Percentiles rank a stretch among this genome's conserved stretches.
Evolutionary conservation across 208 protist species (phyloP).

Genomic region (Angomonas desouzai): DNA sequence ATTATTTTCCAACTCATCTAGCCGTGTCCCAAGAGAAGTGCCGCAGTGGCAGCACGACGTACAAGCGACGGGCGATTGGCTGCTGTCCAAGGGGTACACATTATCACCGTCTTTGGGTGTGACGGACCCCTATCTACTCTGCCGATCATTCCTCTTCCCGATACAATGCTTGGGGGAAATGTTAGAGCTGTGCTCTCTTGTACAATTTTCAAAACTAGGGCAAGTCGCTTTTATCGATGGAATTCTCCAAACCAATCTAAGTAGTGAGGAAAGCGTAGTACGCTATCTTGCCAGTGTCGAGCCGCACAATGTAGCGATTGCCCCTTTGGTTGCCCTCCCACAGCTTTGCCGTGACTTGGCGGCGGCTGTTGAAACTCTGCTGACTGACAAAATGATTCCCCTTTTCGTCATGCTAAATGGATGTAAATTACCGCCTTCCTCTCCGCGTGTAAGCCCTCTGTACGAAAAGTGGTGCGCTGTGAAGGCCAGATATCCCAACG

Average conservation of each 20-base stretch:
- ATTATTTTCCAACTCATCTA: neutral
- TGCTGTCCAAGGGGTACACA: too few relatives aligned
- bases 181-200: slow-evolving; percentile 57
- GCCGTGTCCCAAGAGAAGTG: neutral
- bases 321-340: slow-evolving; percentile 59
- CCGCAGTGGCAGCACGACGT: neutral
- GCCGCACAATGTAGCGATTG: slow-evolving; percentile 63
- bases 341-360: slow-evolving; percentile 62
- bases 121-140: slow-evolving; percentile 10
- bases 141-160: slow-evolving; percentile 64
- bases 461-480: slow-evolving; percentile 30
- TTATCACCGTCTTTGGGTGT: too few relatives aligned
- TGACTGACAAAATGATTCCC: slow-evolving; percentile 47
- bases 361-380: slow-evolving; percentile 46
- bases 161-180: slow-evolving; percentile 72
- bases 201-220: slow-evolving; percentile 41
- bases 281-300: slow-evolving; percentile 59
- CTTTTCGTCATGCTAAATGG: slow-evolving; percentile 22
- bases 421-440: too few relatives aligned
- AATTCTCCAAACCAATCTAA: slow-evolving; percentile 57
- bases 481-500: neutral
- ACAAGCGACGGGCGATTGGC: too few relatives aligned
- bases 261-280: slow-evolving; percentile 56
- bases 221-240: slow-evolving; percentile 46
- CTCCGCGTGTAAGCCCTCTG: slow-evolving; percentile 7